Base-by-base conservation (phyloP, 2,329 filamentous ascomycete species). In the Stachybotrys chartarum region DNA sequence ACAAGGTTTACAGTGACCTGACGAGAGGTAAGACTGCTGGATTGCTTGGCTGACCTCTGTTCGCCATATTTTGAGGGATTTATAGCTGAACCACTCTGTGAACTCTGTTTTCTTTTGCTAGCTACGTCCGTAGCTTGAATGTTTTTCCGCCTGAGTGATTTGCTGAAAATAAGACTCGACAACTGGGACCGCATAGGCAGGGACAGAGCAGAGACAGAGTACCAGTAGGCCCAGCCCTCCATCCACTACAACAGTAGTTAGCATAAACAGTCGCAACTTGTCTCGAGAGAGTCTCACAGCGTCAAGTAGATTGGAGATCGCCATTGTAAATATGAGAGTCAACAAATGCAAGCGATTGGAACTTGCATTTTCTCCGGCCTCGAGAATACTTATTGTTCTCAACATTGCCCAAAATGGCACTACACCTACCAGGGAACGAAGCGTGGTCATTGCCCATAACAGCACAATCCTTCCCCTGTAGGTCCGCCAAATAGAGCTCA, bases 1-100 rank as follows among this genome's bases (percentile, higher is more conserved):
- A 92, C 85, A 42, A 91, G 75, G 66, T 92, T 93, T 55, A 92
- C 84, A 4, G 87, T 87, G 55, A 81, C 84, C 69, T 93, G 89
- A 58, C 80, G 78, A 31, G 81, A 80, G 52, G 74, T 70, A 50
- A 70, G 60, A 11, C 68, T 67, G 42, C 61, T 66, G 24, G 63
- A 59, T 12, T 64, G 61, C 7, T 68, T 82, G 78, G n/a, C 79
- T 75, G 32, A 81, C 77, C 3, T 75, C 12, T 30, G 17, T 12
- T 7, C 75, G 1, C 74, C 73, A 0, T 75, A 72, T 7, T 73
- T 70, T 63, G 17, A 66, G 49, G 68, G 76, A 68, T 18, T 68
- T 66, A 10, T 68, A 62, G 63, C 80, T 84, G 42, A 50, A 14
- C 16, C 18, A 30, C 47, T 14, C 14, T 50, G 30, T 6, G 35